These are phyloP conservation scores for Hemisphaericaspora lyxosophila DNA, from an alignment of 1,139 yeast species.

Conservation along the genomic window DNA sequence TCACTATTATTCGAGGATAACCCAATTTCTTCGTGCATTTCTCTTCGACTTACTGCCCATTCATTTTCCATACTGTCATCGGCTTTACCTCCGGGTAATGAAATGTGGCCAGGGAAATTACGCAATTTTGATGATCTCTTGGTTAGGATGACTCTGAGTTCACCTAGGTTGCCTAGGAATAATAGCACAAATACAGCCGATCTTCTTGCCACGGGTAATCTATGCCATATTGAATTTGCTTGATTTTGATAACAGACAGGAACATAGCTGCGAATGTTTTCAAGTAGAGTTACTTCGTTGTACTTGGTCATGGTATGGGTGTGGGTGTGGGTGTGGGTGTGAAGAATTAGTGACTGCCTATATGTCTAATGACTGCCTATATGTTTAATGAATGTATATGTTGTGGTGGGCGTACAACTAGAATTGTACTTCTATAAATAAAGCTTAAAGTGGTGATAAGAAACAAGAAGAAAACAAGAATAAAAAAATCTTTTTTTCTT, in stretches of 20 bases:
- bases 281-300: constrained; percentile 21
- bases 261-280: constrained; percentile 22
- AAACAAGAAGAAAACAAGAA: not conserved
- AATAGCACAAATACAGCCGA: constrained; percentile 75
- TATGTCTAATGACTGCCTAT: too few relatives aligned
- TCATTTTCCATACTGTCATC: constrained; percentile 65
- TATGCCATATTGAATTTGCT: constrained; percentile 54
- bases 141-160: constrained; percentile 73
- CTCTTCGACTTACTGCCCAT: constrained; percentile 75
- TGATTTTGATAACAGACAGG: constrained; percentile 29
- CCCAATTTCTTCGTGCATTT: constrained; percentile 86
- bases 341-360: too few relatives aligned
- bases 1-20: constrained; percentile 50
- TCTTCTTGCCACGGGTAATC: constrained; percentile 59
- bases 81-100: constrained; percentile 88
- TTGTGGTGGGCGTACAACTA: too few relatives aligned
- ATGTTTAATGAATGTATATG: too few relatives aligned
- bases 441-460: too few relatives aligned
- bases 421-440: too few relatives aligned
- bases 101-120: constrained; percentile 82
- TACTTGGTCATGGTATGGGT: constrained; percentile 13
- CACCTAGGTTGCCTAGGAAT: constrained; percentile 70
- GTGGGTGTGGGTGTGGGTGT: not conserved
- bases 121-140: constrained; percentile 68
- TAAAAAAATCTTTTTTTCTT: not conserved